Conservation (phyloP, 192 early-diverging fungal genomes). For the Podila epigama region DNA sequence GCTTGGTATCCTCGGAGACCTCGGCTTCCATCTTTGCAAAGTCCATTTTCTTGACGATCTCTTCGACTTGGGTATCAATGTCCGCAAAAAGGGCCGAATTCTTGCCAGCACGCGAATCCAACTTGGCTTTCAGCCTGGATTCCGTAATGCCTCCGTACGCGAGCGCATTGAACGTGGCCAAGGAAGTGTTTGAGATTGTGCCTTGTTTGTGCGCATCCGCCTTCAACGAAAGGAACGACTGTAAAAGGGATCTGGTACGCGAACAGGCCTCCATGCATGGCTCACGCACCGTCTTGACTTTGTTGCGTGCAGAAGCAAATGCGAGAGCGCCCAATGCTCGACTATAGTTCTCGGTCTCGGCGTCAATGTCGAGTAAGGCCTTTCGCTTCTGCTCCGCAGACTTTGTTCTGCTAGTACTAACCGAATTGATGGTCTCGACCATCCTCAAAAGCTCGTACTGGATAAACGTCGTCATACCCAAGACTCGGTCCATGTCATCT, state of each 20-base stretch:
- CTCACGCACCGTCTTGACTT: conserved; percentile 9
- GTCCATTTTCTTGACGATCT: conserved; percentile 35
- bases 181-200: conserved; percentile 44
- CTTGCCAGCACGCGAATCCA: conserved; percentile 46
- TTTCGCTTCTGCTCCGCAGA: conserved; percentile 15
- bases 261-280: conserved; percentile 29
- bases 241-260: conserved; percentile 17
- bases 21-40: conserved; percentile 40
- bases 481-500: conserved; percentile 10
- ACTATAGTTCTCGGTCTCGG: conserved; percentile 23
- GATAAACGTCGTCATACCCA: conserved; percentile 24
- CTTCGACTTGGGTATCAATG: conserved; percentile 36
- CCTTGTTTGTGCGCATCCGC: conserved; percentile 46
- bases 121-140: conserved; percentile 40
- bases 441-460: conserved; percentile 36
- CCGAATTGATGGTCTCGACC: conserved; percentile 27
- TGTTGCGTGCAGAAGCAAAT: conserved; percentile 11
- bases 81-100: conserved; percentile 48
- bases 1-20: conserved; percentile 29
- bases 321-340: conserved; percentile 17
- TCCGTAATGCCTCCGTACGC: conserved; percentile 50
- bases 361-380: conserved; percentile 11
- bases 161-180: conserved; percentile 51
- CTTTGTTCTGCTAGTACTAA: not conserved
- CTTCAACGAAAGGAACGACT: conserved; percentile 37